These are phyloP conservation scores for Rhizoclosmatium sp. DNA, from an alignment of 192 early-diverging fungal genomes.

Conservation along the genomic window DNA sequence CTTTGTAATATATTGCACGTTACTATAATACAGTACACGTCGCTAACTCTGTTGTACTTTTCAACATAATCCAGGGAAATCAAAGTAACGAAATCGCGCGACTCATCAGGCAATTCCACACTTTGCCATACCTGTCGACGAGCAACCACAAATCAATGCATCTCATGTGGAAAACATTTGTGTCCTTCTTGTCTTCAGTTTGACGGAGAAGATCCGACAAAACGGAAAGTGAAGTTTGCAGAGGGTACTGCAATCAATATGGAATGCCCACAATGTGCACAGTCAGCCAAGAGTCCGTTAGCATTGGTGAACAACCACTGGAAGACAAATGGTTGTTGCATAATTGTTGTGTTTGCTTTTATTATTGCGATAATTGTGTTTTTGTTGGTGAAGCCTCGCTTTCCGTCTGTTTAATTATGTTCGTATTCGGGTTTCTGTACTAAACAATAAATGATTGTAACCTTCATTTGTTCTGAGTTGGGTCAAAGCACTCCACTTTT, in stretches of 20 bases:
- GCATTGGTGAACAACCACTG: neutral
- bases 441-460: neutral
- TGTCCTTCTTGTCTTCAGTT: neutral
- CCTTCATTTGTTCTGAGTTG: neutral
- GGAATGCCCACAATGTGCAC: neutral
- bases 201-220: neutral
- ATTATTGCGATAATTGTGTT: neutral
- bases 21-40: no score
- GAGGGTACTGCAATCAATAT: neutral
- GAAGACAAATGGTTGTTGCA: neutral
- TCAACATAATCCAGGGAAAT: neutral
- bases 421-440: neutral
- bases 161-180: neutral
- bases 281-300: neutral
- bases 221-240: neutral
- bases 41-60: no score
- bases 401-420: neutral
- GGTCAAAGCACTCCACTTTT: no score
- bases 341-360: neutral
- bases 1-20: no score
- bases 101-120: neutral
- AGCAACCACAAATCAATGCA: neutral
- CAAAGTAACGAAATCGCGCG: neutral
- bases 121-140: neutral
- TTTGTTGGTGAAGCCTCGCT: neutral